Conservation (phyloP, 1,284 basidiomycete species). For the Moesziomyces parantarcticus region DNA sequence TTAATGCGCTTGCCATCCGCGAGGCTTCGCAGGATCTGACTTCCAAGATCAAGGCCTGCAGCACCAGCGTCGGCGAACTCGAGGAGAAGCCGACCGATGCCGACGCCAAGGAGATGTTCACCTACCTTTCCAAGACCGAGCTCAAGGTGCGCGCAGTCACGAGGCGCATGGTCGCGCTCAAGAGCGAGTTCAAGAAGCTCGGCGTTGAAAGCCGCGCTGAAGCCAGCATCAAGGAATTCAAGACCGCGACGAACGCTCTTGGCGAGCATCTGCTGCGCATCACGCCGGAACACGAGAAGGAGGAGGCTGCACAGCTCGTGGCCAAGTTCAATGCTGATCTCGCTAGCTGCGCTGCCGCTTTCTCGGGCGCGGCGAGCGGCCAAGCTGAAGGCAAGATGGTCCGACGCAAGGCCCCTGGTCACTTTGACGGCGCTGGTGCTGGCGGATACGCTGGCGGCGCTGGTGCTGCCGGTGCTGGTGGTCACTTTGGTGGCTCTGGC, state of each 20-base stretch:
- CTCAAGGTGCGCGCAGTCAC: conserved; percentile 4
- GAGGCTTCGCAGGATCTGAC: conserved; percentile 10
- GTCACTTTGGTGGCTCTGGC: no score
- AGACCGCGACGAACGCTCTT: conserved; percentile 1
- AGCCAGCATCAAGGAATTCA: conserved; percentile 8
- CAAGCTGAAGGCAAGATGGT: no score
- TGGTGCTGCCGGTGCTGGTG: no score
- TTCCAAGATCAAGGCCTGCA: conserved; percentile 3
- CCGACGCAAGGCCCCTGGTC: no score
- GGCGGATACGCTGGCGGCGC: no score
- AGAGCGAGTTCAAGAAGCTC: conserved; percentile 21
- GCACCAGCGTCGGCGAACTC: not conserved
- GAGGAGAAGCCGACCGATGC: conserved; percentile 2
- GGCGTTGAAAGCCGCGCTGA: not conserved
- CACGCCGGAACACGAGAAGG: conserved; percentile 9
- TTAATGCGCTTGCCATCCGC: conserved; percentile 5
- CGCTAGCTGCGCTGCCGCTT: conserved; percentile 1
- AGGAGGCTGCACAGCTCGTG: conserved; percentile 3
- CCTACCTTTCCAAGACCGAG: conserved; percentile 11
- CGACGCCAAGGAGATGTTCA: conserved; percentile 12
- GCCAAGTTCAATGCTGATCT: conserved; percentile 11
- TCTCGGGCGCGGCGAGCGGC: not conserved
- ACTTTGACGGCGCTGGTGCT: no score
- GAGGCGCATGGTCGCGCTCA: conserved; percentile 8
- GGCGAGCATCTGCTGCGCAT: conserved; percentile 11